A percentile compares a stretch with the other conserved stretches of the same genome.
phyloP scores from a whole-genome alignment of 129 eudicot species.

The Sambucus nigra region DNA sequence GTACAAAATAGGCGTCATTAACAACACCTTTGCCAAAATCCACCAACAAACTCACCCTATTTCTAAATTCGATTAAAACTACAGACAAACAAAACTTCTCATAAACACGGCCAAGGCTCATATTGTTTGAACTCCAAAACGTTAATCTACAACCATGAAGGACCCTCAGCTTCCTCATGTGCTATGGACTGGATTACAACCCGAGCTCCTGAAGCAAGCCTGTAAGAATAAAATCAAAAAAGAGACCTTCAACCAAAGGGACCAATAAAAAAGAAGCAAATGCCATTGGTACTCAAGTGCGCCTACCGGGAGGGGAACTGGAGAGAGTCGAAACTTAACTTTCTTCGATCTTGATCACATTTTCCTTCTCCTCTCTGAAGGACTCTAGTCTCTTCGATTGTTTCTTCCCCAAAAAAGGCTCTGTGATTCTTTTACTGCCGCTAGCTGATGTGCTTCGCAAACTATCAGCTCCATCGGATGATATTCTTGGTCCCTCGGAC shows the following conservation, averaged over 20 bases:
- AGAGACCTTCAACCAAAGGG: conserved; percentile 33
- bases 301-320: background rate
- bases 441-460: conserved; percentile 46
- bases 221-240: conserved; percentile 35
- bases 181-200: conserved; percentile 74
- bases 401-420: conserved; percentile 34
- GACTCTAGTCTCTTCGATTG: conserved; percentile 43
- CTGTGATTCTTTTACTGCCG: conserved; percentile 69
- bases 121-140: background rate
- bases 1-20: no score
- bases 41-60: no score
- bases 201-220: conserved; percentile 99
- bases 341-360: conserved; percentile 79
- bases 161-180: conserved; percentile 21
- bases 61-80: background rate
- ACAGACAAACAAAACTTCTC: background rate
- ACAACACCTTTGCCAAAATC: no score
- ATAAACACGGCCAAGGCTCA: background rate
- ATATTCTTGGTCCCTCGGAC: conserved; percentile 67
- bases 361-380: conserved; percentile 47
- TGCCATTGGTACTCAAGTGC: no score
- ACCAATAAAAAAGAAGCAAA: conserved; percentile 18
- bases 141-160: background rate
- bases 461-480: conserved; percentile 48
- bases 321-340: conserved; percentile 51